These are phyloP conservation scores for Jimgerdemannia flammicorona DNA, from an alignment of 192 early-diverging fungal genomes.

Conservation along the genomic window DNA sequence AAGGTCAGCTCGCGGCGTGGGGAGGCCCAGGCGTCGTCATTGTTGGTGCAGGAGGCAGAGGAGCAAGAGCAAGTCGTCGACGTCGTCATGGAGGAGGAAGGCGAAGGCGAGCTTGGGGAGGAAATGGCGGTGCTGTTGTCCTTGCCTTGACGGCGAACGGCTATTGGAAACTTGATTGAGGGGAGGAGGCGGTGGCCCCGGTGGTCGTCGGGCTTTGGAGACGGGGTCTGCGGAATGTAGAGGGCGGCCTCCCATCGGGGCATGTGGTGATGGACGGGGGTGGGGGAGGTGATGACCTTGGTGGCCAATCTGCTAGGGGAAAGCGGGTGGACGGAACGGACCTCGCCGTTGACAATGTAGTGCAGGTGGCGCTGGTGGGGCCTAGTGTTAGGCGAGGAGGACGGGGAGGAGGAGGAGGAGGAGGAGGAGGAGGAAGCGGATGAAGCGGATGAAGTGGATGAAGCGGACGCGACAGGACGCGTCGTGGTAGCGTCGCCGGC, in stretches of 20 bases:
- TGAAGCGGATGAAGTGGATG: no score
- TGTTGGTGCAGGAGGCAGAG: no score
- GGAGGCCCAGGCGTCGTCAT: neutral
- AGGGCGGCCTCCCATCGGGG: neutral
- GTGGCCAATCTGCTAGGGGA: neutral
- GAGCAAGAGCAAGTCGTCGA: no score
- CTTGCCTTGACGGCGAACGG: neutral
- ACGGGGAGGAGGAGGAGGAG: no score
- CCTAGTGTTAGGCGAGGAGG: no score
- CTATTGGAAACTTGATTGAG: neutral
- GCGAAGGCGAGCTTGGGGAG: no score
- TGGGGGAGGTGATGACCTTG: neutral
- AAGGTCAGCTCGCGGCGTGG: neutral
- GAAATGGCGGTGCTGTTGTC: neutral
- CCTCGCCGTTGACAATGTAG: neutral
- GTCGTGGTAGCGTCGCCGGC: neutral
- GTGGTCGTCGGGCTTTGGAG: neutral
- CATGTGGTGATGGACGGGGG: neutral
- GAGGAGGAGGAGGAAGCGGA: no score
- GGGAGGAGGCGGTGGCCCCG: neutral
- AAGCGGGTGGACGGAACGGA: neutral
- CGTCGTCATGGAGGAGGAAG: no score
- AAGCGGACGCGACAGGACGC: neutral
- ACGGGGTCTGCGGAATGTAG: neutral
- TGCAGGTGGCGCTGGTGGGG: neutral